Conservation (phyloP, 352 stramenopile species). For the Phytopythium cucurbitacearum region DNA sequence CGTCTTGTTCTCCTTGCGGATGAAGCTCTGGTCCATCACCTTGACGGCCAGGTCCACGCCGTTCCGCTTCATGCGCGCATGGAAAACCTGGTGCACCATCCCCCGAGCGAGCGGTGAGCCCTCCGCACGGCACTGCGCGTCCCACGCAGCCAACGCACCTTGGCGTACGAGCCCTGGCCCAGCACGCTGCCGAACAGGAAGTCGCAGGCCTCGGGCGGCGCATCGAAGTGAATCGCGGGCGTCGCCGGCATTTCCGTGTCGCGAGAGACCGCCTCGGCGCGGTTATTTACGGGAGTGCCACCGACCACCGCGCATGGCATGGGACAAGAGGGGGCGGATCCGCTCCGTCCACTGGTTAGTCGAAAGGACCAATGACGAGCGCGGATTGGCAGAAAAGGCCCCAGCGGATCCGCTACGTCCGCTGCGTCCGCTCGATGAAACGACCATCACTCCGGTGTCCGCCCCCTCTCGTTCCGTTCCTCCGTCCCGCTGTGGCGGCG, state of each 20-base stretch:
- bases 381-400: slow-evolving; percentile 14
- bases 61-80: slow-evolving; percentile 82
- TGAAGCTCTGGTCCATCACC: slow-evolving; percentile 90
- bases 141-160: slow-evolving; percentile 27
- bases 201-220: slow-evolving; percentile 65
- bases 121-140: not conserved
- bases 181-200: slow-evolving; percentile 87
- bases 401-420: slow-evolving; percentile 6
- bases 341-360: slow-evolving; percentile 4
- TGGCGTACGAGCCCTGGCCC: slow-evolving; percentile 86
- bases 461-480: slow-evolving; percentile 20
- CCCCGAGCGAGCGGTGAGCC: not conserved
- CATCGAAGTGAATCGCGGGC: slow-evolving; percentile 50
- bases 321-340: slow-evolving; percentile 1
- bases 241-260: slow-evolving; percentile 14
- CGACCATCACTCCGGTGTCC: slow-evolving; percentile 3
- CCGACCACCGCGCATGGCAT: not conserved
- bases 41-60: slow-evolving; percentile 85
- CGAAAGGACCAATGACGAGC: slow-evolving; percentile 9
- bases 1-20: slow-evolving; percentile 90
- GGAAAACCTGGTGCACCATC: slow-evolving; percentile 56
- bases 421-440: not conserved
- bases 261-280: not conserved
- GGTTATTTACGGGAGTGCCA: slow-evolving; percentile 4
- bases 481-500: slow-evolving; percentile 2